Evolutionary conservation across 495 filamentous ascomycete species (phyloP).

Genomic region (Hyaloscypha finlandica): DNA sequence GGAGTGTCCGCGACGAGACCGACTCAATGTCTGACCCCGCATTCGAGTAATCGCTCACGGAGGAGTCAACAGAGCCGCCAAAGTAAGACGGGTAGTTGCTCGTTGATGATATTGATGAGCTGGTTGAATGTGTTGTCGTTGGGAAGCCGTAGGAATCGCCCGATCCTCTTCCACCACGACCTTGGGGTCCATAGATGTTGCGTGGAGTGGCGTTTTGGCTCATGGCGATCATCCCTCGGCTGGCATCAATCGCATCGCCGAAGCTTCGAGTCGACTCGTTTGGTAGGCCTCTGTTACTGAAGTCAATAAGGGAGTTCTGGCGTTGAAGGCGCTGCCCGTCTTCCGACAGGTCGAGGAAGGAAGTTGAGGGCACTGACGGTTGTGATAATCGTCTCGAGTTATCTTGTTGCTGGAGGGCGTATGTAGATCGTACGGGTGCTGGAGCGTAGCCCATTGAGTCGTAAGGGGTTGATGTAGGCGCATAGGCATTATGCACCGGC

Average conservation of each 20-base stretch:
- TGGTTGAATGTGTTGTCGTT: constrained; percentile 77
- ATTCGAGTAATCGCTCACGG: constrained; percentile 93
- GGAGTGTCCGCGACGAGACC: constrained; percentile 75
- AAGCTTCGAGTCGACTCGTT: constrained; percentile 66
- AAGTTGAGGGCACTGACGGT: constrained; percentile 73
- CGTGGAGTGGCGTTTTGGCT: constrained; percentile 88
- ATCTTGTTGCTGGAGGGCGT: constrained; percentile 56
- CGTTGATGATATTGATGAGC: constrained; percentile 89
- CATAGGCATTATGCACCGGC: constrained; percentile 64
- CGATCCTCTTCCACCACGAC: constrained; percentile 61
- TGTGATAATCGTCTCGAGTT: constrained; percentile 80
- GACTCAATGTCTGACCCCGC: constrained; percentile 84
- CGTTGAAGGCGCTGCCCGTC: constrained; percentile 46
- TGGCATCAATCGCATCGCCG: constrained; percentile 84
- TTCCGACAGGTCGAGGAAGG: constrained; percentile 44
- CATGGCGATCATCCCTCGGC: constrained; percentile 90
- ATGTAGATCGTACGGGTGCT: constrained; percentile 62
- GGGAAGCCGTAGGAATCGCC: constrained; percentile 95
- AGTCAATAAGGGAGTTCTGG: constrained; percentile 63
- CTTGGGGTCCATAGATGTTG: constrained; percentile 78
- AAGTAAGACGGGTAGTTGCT: constrained; percentile 72
- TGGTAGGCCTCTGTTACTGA: constrained; percentile 54
- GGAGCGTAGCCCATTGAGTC: constrained; percentile 62
- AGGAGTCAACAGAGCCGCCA: constrained; percentile 82
- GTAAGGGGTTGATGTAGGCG: constrained; percentile 69